Percentiles rank a stretch among this genome's conserved stretches.
Conservation (phyloP, 1,284 basidiomycete species). For the Tausonia pullulans region DNA sequence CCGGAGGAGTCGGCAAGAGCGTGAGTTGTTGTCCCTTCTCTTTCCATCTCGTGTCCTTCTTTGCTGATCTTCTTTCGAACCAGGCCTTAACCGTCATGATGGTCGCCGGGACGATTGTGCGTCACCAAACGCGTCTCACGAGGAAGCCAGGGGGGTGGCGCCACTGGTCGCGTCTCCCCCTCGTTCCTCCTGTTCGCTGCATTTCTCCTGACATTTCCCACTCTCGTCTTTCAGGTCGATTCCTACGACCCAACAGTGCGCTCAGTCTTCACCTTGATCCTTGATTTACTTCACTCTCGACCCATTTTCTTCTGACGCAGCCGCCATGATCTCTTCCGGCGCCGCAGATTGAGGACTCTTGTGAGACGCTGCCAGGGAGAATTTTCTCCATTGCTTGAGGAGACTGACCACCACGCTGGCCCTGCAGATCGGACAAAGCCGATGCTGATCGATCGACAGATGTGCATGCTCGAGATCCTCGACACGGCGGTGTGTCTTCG, state of each 20-base stretch:
- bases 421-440: conserved; percentile 25
- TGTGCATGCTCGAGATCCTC: conserved; percentile 27
- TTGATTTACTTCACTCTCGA: no score
- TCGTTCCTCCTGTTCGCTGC: neutral
- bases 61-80: no score
- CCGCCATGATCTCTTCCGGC: no score
- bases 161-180: no score
- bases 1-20: conserved; percentile 30
- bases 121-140: neutral
- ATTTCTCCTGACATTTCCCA: neutral
- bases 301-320: no score
- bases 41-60: neutral
- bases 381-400: neutral
- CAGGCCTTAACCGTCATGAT: conserved; percentile 20
- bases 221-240: neutral
- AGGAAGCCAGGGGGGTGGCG: no score
- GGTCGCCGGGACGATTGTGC: conserved; percentile 21
- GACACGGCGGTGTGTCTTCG: conserved; percentile 25
- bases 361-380: conserved; percentile 1
- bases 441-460: conserved; percentile 24
- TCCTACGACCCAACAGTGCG: conserved; percentile 11
- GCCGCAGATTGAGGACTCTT: conserved; percentile 24
- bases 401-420: neutral
- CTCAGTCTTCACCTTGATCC: neutral
- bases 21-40: neutral